Conservation (phyloP, 768 basidiomycete genomes). For the Amanita rimosa region DNA sequence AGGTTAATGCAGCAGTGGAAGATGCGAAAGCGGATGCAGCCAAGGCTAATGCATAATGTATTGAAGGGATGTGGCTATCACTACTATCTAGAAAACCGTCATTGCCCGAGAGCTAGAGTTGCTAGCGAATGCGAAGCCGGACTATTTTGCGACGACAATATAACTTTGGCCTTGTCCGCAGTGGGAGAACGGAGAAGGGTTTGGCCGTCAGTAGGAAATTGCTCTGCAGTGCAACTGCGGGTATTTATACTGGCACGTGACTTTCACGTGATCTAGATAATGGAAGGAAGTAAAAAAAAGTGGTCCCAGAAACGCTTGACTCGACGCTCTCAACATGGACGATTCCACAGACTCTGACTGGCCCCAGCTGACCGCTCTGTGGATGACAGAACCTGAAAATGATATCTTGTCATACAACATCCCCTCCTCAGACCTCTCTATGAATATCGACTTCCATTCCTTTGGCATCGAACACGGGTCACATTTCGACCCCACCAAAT, state of each 20-base stretch:
- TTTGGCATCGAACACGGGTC: slow-evolving; percentile 53
- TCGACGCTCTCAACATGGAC: slow-evolving; percentile 17
- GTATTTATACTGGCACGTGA: background rate
- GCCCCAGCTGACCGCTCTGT: slow-evolving; percentile 40
- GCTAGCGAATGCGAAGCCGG: slow-evolving; percentile 67
- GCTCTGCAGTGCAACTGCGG: background rate
- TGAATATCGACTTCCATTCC: slow-evolving; percentile 56
- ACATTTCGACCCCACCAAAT: slow-evolving; percentile 31
- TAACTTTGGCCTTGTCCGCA: background rate
- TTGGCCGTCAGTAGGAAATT: background rate
- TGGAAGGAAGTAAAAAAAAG: background rate
- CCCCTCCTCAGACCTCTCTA: slow-evolving; percentile 20
- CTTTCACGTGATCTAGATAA: too few relatives aligned
- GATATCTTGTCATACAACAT: slow-evolving; percentile 30
- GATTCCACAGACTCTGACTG: slow-evolving; percentile 34
- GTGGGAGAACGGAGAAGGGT: background rate
- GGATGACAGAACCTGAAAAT: slow-evolving; percentile 22
- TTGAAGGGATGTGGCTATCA: slow-evolving; percentile 40
- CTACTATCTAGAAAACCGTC: slow-evolving; percentile 73
- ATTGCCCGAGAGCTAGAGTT: slow-evolving; percentile 46
- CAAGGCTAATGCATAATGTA: slow-evolving; percentile 30
- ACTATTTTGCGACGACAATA: slow-evolving; percentile 33
- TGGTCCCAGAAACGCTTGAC: background rate
- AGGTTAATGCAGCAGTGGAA: slow-evolving; percentile 91
- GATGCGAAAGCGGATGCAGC: slow-evolving; percentile 79